phyloP scores from a whole-genome alignment of 2,329 filamentous ascomycete species.

The Verticillium albo-atrum region DNA sequence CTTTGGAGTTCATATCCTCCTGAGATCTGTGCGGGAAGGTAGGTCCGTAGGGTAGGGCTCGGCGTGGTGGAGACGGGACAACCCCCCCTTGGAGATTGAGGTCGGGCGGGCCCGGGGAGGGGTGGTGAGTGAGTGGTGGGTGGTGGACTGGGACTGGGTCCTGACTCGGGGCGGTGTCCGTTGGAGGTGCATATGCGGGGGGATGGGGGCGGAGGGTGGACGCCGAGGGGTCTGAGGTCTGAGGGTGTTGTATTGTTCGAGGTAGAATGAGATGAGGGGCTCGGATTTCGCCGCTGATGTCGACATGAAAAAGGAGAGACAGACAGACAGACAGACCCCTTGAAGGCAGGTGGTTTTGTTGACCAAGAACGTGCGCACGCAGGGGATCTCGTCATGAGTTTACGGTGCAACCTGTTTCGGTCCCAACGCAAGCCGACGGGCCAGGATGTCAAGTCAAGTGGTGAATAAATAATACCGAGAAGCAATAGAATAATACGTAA shows the following conservation, averaged over 20 bases:
- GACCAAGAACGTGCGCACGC: too few relatives aligned
- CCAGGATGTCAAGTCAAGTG: background rate
- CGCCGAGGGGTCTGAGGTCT: background rate
- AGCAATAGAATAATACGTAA: background rate
- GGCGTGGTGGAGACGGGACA: background rate
- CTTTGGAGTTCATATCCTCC: too few relatives aligned
- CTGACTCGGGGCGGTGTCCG: background rate
- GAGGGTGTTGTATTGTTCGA: background rate
- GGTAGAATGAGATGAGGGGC: background rate
- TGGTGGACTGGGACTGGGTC: background rate
- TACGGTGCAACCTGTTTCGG: background rate
- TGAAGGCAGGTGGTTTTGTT: too few relatives aligned
- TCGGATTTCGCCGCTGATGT: background rate
- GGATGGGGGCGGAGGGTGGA: too few relatives aligned
- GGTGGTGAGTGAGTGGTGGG: too few relatives aligned
- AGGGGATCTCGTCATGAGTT: background rate
- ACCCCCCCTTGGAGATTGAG: background rate
- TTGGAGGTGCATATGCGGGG: background rate
- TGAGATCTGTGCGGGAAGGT: too few relatives aligned
- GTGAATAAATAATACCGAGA: background rate
- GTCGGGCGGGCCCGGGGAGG: too few relatives aligned
- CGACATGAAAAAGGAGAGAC: too few relatives aligned
- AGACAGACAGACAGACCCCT: too few relatives aligned
- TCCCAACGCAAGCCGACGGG: background rate
- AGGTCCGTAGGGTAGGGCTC: background rate